A percentile compares a stretch with the other conserved stretches of the same genome.
Evolutionary conservation across 2,329 filamentous ascomycete species (phyloP).

Genomic region (Alternaria arborescens): DNA sequence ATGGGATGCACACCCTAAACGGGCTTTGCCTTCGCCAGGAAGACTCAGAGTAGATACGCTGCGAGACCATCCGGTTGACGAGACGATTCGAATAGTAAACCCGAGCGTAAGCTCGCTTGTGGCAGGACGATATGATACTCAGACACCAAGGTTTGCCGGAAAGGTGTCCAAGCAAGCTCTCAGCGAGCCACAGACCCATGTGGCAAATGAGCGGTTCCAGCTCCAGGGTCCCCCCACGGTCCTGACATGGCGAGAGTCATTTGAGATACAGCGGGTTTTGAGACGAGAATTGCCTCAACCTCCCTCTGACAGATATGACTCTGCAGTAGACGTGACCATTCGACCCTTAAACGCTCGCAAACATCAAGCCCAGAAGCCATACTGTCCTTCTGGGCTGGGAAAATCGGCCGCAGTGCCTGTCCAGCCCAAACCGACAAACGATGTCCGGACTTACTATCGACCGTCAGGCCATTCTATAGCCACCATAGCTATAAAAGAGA

Average conservation of each 20-base stretch:
- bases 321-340: slow-evolving; percentile 13
- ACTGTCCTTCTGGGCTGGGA: background rate
- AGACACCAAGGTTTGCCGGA: slow-evolving; percentile 1
- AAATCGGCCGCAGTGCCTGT: background rate
- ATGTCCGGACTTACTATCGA: background rate
- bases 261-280: slow-evolving; percentile 8
- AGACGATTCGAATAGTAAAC: slow-evolving; percentile 15
- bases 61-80: background rate
- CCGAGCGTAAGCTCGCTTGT: slow-evolving; percentile 9
- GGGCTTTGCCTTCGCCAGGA: slow-evolving; percentile 12
- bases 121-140: background rate
- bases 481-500: background rate
- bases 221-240: slow-evolving; percentile 7
- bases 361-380: background rate
- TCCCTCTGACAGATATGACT: slow-evolving; percentile 8
- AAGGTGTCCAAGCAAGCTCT: background rate
- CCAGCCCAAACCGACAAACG: background rate
- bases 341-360: slow-evolving; percentile 1
- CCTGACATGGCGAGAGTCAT: slow-evolving; percentile 16
- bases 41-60: background rate
- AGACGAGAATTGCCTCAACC: slow-evolving; percentile 2
- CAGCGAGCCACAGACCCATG: background rate
- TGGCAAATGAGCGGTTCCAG: background rate
- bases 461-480: background rate
- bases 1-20: background rate